These are phyloP conservation scores for Fusarium sp. DNA, from an alignment of 2,329 filamentous ascomycete genomes.

Conservation along the genomic window DNA sequence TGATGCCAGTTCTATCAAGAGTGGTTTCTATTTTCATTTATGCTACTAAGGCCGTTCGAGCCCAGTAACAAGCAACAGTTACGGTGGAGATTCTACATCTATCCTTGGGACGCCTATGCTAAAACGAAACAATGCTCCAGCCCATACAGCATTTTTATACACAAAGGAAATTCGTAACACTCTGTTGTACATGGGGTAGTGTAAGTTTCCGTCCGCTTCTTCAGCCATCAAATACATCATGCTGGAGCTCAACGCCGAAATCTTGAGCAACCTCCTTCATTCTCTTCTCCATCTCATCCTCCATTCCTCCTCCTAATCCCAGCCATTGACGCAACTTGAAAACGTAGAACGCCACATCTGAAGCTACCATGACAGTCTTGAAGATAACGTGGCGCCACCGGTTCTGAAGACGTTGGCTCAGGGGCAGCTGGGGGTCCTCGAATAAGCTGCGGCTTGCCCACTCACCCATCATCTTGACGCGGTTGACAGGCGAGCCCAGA, in stretches of 20 bases:
- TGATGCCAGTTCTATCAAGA: neutral
- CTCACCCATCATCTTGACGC: slow-evolving; percentile 91
- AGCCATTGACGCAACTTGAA: slow-evolving; percentile 82
- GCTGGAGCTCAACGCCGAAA: slow-evolving; percentile 90
- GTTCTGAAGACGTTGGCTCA: slow-evolving; percentile 73
- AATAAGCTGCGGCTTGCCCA: slow-evolving; percentile 91
- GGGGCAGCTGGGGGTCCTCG: slow-evolving; percentile 75
- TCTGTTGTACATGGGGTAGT: slow-evolving; percentile 20
- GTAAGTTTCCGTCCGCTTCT: neutral
- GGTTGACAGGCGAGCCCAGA: slow-evolving; percentile 88
- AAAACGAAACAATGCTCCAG: slow-evolving; percentile 3
- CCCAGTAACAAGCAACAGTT: neutral
- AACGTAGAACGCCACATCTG: slow-evolving; percentile 86
- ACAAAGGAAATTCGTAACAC: slow-evolving; percentile 12
- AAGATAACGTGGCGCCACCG: slow-evolving; percentile 86
- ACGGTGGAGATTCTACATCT: slow-evolving; percentile 10
- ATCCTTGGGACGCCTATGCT: slow-evolving; percentile 4
- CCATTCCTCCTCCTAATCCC: slow-evolving; percentile 85
- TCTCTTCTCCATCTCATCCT: slow-evolving; percentile 89
- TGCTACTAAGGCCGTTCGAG: neutral
- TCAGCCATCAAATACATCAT: slow-evolving; percentile 88
- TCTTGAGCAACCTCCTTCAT: slow-evolving; percentile 92
- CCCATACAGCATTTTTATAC: slow-evolving; percentile 21
- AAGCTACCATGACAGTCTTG: slow-evolving; percentile 77
- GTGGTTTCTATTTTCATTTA: neutral